Conservation (phyloP, 2,329 filamentous ascomycete genomes). For the Fusarium graminum region DNA sequence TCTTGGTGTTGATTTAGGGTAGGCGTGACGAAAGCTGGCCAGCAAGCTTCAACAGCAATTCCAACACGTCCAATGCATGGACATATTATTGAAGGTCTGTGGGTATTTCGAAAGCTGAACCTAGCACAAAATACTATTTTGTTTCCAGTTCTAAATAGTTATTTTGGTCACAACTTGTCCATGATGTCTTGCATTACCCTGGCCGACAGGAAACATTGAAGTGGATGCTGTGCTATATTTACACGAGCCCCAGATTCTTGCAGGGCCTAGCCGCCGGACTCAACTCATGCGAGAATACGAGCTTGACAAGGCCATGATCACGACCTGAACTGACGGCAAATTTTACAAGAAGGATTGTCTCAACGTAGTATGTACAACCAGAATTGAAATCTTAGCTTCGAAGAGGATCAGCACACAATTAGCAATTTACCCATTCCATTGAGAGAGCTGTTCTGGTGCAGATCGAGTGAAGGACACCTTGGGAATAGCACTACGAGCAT, state of each 20-base stretch:
- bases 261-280: conserved; percentile 26
- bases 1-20: background rate
- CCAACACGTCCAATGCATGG: background rate
- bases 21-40: background rate
- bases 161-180: background rate
- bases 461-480: background rate
- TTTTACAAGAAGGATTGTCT: conserved; percentile 8
- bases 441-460: background rate
- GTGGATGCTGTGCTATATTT: conserved; percentile 38
- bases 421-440: background rate
- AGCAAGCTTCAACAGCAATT: background rate
- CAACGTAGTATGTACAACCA: background rate
- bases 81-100: background rate
- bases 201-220: conserved; percentile 2
- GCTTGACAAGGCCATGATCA: conserved; percentile 14
- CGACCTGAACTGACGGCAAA: conserved; percentile 5
- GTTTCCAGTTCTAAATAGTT: background rate
- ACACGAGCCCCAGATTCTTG: conserved; percentile 22
- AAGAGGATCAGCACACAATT: background rate
- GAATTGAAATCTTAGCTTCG: too few species aligned
- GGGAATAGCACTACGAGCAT: background rate
- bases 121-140: background rate
- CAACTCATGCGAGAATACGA: conserved; percentile 38
- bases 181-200: conserved; percentile 24
- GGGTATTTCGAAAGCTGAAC: background rate